Base-by-base conservation (phyloP, 768 basidiomycete species). In the Amanita molliuscula region DNA sequence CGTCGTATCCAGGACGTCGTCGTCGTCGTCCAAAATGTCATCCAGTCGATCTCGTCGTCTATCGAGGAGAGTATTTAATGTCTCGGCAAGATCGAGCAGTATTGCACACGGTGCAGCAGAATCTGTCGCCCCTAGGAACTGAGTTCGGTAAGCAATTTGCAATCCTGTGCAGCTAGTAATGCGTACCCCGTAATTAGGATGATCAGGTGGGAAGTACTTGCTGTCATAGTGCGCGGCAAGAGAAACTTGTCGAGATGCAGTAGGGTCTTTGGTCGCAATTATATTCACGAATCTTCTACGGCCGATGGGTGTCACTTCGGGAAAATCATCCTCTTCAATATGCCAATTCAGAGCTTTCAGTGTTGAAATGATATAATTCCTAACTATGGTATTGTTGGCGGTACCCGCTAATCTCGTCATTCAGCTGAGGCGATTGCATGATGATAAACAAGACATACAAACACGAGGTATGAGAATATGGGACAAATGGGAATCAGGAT, bases 51-150 rank as follows among this genome's bases (percentile, higher is more conserved):
- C 67, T 38, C 74, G 67, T 20, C 84, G 75, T 10, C 72, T 68
- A 29, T 85, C 74, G 15, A 98, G 65, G 35, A 94, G 67, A 0
- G 80, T 81, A 53, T 88, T 79, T 34, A 97, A 67, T 4, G 85
- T 68, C 65, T 93, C 88, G 0, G 93, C 96, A 13, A 97, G 69
- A 65, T 97, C 93, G 25, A 97, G 77, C 71, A 99, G 77, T 67
- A 98, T 83, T 3, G 93, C 91, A 56, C 94, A 97, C 2, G 96
- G 83, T 29, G 90, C 92, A 5, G 94, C 96, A 0, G 93, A 96
- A 62, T 99, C 96, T 8, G 93, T 98, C 7, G 96, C 96, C 29
- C 96, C 96, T 59, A 99, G 71, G 62, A 99, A 99, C 89, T 97
- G 66, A 18, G 37, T 44, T 45, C 52, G 48, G 35, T 56, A 7